phyloP scores from a whole-genome alignment of 1,284 basidiomycete genomes.

The Naganishia liquefaciens region DNA sequence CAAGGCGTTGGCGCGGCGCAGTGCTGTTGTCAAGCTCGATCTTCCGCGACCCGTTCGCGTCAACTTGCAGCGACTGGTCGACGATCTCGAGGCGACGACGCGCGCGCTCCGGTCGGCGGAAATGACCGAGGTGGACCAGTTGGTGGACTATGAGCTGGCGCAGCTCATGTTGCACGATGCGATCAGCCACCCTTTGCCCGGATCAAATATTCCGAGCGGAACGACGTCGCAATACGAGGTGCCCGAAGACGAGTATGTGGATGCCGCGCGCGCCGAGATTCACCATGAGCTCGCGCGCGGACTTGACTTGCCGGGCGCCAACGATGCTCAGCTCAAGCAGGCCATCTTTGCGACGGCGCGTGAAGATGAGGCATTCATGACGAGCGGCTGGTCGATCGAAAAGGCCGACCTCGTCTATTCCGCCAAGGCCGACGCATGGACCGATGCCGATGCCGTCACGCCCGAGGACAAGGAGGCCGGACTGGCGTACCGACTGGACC shows the following conservation, averaged over 20 bases:
- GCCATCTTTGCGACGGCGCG: constrained; percentile 66
- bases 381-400: constrained; percentile 66
- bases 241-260: constrained; percentile 76
- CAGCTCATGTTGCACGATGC: constrained; percentile 84
- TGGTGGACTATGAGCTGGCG: constrained; percentile 79
- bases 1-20: constrained; percentile 75
- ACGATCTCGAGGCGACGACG: constrained; percentile 56
- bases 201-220: constrained; percentile 76
- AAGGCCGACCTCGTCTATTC: constrained; percentile 68
- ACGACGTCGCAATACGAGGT: constrained; percentile 71
- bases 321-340: constrained; percentile 71
- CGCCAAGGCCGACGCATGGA: constrained; percentile 64
- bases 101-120: constrained; percentile 25
- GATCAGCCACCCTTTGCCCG: constrained; percentile 82
- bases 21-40: constrained; percentile 75
- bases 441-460: constrained; percentile 64
- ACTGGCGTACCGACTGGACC: constrained; percentile 64
- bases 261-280: constrained; percentile 69
- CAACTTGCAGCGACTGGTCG: constrained; percentile 67
- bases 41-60: constrained; percentile 86
- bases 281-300: constrained; percentile 75
- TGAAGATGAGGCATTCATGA: constrained; percentile 62
- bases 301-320: constrained; percentile 83
- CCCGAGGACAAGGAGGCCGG: constrained; percentile 66
- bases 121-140: constrained; percentile 55